phyloP scores from a whole-genome alignment of 1,284 basidiomycete genomes.

The Agaricales sp. region DNA sequence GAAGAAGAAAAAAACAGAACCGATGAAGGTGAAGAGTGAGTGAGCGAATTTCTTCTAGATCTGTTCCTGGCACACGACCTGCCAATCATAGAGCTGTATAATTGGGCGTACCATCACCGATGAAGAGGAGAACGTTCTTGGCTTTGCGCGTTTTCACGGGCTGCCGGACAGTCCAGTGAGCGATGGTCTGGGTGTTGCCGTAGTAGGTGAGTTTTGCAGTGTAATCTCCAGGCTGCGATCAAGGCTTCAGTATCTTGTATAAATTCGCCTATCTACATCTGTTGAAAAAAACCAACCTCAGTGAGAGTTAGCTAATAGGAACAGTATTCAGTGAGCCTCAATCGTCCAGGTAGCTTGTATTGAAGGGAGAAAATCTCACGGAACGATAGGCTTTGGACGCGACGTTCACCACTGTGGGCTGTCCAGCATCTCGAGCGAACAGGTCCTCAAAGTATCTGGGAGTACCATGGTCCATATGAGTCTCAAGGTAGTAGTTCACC shows the following conservation, averaged over 20 bases:
- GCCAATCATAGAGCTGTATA: conserved; percentile 1
- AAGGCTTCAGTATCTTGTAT: not conserved
- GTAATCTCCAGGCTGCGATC: conserved; percentile 10
- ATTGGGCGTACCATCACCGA: conserved; percentile 25
- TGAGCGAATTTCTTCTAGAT: not conserved
- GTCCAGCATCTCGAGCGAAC: conserved; percentile 25
- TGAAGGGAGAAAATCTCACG: conserved; percentile 15
- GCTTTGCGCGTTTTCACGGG: conserved; percentile 21
- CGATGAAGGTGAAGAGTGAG: not conserved
- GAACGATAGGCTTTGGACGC: conserved; percentile 32
- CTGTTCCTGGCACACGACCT: not conserved
- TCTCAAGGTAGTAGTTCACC: too few relatives aligned
- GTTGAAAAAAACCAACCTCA: not conserved
- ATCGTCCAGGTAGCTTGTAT: conserved; percentile 5
- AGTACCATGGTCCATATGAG: conserved; percentile 1
- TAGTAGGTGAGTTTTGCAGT: conserved; percentile 24
- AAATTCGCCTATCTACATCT: too few relatives aligned
- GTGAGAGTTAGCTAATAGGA: not conserved
- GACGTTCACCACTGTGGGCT: conserved; percentile 25
- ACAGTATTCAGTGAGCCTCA: too few relatives aligned
- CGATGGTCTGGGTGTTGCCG: conserved; percentile 20
- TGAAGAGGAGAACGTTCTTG: conserved; percentile 31
- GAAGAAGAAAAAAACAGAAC: not conserved
- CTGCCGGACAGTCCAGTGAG: conserved; percentile 24
- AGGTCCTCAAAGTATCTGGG: conserved; percentile 29